These are phyloP conservation scores for Vigna angularis DNA, from an alignment of 306 rosid genomes.

Conservation along the genomic window DNA sequence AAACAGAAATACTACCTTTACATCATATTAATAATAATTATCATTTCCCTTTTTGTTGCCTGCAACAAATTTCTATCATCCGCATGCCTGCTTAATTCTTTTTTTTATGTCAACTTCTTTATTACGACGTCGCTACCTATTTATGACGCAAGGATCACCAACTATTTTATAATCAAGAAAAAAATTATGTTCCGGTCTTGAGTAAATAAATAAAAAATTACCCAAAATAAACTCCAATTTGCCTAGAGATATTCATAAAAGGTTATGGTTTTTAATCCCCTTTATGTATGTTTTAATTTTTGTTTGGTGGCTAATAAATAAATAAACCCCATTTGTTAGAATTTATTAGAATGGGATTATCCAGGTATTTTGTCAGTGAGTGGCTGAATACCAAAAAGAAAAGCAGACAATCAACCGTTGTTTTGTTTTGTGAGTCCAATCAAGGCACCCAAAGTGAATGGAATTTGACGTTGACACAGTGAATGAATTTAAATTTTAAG, in stretches of 20 bases:
- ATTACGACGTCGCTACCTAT: constrained; percentile 15
- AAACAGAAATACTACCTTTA: neutral
- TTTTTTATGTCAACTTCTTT: neutral
- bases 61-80: neutral
- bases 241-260: no score
- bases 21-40: neutral
- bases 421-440: constrained; percentile 33
- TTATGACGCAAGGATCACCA: constrained; percentile 13
- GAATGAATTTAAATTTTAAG: constrained; percentile 20
- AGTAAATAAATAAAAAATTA: no score
- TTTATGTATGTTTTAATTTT: no score
- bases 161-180: neutral
- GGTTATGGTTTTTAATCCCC: no score
- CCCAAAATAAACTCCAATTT: no score
- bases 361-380: constrained; percentile 49
- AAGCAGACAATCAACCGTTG: constrained; percentile 30
- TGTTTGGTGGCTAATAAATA: no score
- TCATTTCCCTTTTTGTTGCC: neutral
- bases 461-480: constrained; percentile 58
- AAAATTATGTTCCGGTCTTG: neutral
- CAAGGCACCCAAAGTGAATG: constrained; percentile 43
- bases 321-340: no score
- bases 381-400: constrained; percentile 49
- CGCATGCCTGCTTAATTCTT: neutral
- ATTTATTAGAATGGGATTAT: constrained; percentile 40